Evolutionary conservation across 768 basidiomycete genomes (phyloP).

Genomic region (Suillus subluteus): DNA sequence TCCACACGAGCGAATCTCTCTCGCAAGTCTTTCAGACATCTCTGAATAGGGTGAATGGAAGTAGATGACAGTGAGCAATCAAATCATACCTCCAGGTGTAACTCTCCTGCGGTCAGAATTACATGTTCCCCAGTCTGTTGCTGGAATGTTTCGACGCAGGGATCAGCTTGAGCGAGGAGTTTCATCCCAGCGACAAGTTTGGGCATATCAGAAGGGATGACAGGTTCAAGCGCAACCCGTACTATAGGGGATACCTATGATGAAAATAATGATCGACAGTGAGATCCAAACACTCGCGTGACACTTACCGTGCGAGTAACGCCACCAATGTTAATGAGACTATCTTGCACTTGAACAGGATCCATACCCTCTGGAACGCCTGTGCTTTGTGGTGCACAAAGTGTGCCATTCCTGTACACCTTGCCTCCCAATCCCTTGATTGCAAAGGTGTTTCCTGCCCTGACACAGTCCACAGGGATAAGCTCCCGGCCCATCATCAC

Average conservation of each 20-base stretch:
- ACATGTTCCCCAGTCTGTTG: constrained; percentile 98
- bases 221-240: constrained; percentile 91
- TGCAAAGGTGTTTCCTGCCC: constrained; percentile 94
- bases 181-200: constrained; percentile 87
- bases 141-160: constrained; percentile 96
- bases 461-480: constrained; percentile 78
- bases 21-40: constrained; percentile 94
- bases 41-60: constrained; percentile 44
- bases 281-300: not conserved
- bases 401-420: constrained; percentile 88
- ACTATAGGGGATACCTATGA: constrained; percentile 85
- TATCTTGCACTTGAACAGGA: constrained; percentile 44
- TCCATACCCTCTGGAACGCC: constrained; percentile 43
- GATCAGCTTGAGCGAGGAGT: constrained; percentile 91
- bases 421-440: constrained; percentile 87
- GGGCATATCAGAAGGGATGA: constrained; percentile 81
- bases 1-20: constrained; percentile 94
- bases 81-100: constrained; percentile 86
- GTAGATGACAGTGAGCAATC: not conserved
- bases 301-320: constrained; percentile 45
- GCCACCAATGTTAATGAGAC: constrained; percentile 81
- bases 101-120: constrained; percentile 92
- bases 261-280: constrained; percentile 3
- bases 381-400: constrained; percentile 67
- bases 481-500: constrained; percentile 98